Evolutionary conservation across 768 basidiomycete species (phyloP), one percentile per base, ranked within the genome.

Genomic region (Boletellus ananiceps): DNA sequence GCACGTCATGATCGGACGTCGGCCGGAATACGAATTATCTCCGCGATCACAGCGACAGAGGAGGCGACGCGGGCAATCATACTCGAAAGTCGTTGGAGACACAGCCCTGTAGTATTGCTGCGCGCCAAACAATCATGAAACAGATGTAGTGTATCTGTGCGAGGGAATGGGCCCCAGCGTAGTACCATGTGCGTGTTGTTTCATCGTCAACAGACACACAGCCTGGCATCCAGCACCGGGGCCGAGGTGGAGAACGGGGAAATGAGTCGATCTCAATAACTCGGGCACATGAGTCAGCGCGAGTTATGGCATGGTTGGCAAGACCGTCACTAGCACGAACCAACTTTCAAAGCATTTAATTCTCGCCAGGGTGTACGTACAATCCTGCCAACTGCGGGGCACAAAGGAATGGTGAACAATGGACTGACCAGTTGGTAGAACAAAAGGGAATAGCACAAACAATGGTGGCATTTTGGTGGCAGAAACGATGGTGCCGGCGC

Each of bases 351-450:
- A 15, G 33, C 23, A 39, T 31, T 42, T 40, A 34, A 35, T 51
- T 46, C 25, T 21, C 21, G 16, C 14, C 23, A 38, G 41, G 2
- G 19, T 11, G 40, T 61, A 58, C 51, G 51, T 59, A 62, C 44
- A 25, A 25, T 13, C 23, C 42, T 29, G 16, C 16, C 19, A 8
- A 15, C 36, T 37, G 31, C n/a, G 46, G 39, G 46, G 51, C 38
- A 46, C 11, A 60, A 60, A n/a, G 51, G 46, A 47, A 37, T 8
- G 47, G 5, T 14, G 55, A 23, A 62, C 61, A 62, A 63, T 55
- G 60, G 15, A 21, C n/a, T 40, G 47, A 51, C 54, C 8, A 56
- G 49, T 47, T 56, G 16, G 54, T 48, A 9, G 42, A 53, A 61
- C 57, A 62, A 62, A 48, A 35, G 43, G 16, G 0, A 40, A 40